Conservation (phyloP, 2,329 filamentous ascomycete species). For the Phialocephala sp. region DNA sequence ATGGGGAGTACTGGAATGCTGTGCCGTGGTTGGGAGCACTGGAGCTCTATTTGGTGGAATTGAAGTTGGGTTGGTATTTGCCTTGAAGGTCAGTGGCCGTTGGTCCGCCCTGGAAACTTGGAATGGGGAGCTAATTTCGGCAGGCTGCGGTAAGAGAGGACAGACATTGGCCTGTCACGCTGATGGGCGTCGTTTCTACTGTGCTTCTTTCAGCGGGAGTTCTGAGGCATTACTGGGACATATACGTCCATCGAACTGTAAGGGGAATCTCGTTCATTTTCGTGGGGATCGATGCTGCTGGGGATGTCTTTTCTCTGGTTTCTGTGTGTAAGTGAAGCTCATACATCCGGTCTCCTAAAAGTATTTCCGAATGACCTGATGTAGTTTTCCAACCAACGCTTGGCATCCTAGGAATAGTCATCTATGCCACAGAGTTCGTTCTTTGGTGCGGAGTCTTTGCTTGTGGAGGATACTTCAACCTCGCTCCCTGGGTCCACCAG, state of each 20-base stretch:
- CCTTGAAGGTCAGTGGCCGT: constrained; percentile 45
- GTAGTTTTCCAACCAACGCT: constrained; percentile 61
- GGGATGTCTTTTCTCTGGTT: constrained; percentile 69
- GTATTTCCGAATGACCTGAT: too few species aligned
- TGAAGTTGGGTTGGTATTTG: constrained; percentile 64
- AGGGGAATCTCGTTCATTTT: constrained; percentile 76
- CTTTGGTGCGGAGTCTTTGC: constrained; percentile 72
- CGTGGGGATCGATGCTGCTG: constrained; percentile 71
- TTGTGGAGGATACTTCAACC: constrained; percentile 68
- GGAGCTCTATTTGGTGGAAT: constrained; percentile 62
- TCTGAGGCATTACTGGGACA: constrained; percentile 72
- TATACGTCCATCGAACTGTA: constrained; percentile 68
- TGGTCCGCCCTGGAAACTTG: not conserved
- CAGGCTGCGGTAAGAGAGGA: constrained; percentile 48
- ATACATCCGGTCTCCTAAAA: not conserved
- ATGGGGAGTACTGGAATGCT: constrained; percentile 57
- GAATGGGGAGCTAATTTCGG: not conserved
- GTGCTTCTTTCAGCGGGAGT: constrained; percentile 69
- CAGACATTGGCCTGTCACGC: constrained; percentile 63
- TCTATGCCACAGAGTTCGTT: constrained; percentile 69
- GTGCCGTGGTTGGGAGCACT: constrained; percentile 56
- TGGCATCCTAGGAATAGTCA: constrained; percentile 67
- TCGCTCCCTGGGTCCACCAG: constrained; percentile 60
- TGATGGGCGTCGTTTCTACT: constrained; percentile 72
- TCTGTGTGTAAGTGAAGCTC: constrained; percentile 54